Base-by-base conservation (phyloP, 2,329 filamentous ascomycete species). In the Clonostachys byssicola region DNA sequence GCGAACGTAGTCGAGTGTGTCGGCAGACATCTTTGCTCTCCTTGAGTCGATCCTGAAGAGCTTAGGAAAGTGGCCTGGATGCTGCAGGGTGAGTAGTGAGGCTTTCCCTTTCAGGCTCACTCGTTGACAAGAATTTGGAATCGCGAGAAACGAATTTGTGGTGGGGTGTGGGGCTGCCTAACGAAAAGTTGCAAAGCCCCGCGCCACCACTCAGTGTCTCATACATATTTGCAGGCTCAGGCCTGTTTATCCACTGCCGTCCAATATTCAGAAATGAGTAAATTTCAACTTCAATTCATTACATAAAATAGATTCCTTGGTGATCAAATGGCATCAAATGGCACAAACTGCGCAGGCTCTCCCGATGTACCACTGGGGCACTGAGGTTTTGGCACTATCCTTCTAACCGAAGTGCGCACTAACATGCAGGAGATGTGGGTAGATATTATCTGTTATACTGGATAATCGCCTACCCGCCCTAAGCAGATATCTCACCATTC, bases 1-100 rank as follows among this genome's bases (percentile, higher is more conserved):
- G 59, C 84, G 78, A 56, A 80, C 71, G 56, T 68, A 73, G 58
- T 73, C 68, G 59, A 85, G 75, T 48, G 80, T 80, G 60, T 80
- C 74, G 14, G 36, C 17, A 57, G 75, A 67, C 61, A 82, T 74
- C 42, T 56, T 67, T 52, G 43, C 44, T 47, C 13, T 48, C 46
- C 38, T 20, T 49, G 40, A 33, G 42, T 42, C 39, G 43, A 39
- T 33, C 43, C 23, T 23, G 36, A 42, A 43, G 16, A 34, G 30
- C 33, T 44, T 47, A 44, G 34, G 42, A 49, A 50, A 46, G 45
- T 51, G 49, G 43, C 51, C 18, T 34, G 44, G 34, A 34, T 34
- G 23, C 23, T 30, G 23, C 40, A 17, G 17, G 23, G 23, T 30
- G 23, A 30, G 23, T 30, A 30, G 23, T 9, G 23, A 30, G 23